phyloP scores from a whole-genome alignment of 2,329 filamentous ascomycete genomes.

The Fusarium cicatricum region DNA sequence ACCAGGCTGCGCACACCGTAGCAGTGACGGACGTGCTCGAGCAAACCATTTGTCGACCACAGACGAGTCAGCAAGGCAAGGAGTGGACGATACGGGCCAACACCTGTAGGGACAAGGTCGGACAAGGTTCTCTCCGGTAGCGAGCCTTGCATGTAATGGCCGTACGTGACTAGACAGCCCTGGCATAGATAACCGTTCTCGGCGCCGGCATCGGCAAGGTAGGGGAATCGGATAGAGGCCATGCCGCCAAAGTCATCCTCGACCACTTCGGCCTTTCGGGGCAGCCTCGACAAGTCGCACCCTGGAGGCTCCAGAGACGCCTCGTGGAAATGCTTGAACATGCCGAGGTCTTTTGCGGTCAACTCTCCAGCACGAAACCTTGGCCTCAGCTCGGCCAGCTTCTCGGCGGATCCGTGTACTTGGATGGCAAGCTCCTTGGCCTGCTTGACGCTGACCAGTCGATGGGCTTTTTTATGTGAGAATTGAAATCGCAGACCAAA shows the following conservation, averaged over 20 bases:
- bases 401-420: slow-evolving; percentile 37
- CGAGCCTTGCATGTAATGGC: slow-evolving; percentile 28
- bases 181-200: slow-evolving; percentile 37
- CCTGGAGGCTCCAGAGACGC: slow-evolving; percentile 33
- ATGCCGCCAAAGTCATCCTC: slow-evolving; percentile 39
- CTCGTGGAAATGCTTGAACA: slow-evolving; percentile 33
- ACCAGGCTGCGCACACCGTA: slow-evolving; percentile 33
- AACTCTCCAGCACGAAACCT: slow-evolving; percentile 13
- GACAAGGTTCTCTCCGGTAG: slow-evolving; percentile 27
- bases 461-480: slow-evolving; percentile 21
- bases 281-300: slow-evolving; percentile 35
- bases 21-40: slow-evolving; percentile 35
- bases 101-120: slow-evolving; percentile 28
- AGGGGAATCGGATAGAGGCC: slow-evolving; percentile 41
- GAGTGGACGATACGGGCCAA: slow-evolving; percentile 34
- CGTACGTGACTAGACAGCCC: slow-evolving; percentile 36
- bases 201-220: slow-evolving; percentile 18
- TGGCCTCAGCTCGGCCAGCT: slow-evolving; percentile 19
- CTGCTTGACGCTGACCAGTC: slow-evolving; percentile 42
- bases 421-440: slow-evolving; percentile 40
- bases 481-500: slow-evolving; percentile 34
- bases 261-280: slow-evolving; percentile 23
- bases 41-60: slow-evolving; percentile 31
- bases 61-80: slow-evolving; percentile 29
- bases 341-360: slow-evolving; percentile 27